These are phyloP conservation scores for Marasmius oreades DNA, from an alignment of 1,284 basidiomycete genomes.

Conservation along the genomic window DNA sequence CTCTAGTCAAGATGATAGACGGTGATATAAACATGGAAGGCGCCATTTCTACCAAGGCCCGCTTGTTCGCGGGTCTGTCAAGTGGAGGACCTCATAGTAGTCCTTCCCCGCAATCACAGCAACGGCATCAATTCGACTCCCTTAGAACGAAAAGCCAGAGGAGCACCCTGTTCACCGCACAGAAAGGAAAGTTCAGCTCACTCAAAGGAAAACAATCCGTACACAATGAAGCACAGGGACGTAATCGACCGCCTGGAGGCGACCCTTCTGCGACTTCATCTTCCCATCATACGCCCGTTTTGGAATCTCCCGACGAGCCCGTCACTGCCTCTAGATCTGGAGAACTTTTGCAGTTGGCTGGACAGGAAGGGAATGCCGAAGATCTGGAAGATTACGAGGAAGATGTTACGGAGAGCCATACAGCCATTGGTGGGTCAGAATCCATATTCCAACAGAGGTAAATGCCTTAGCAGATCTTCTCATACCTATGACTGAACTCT, in stretches of 20 bases:
- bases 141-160: conserved; percentile 22
- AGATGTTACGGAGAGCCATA: conserved; percentile 22
- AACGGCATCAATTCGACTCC: not conserved
- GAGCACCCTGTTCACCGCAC: conserved; percentile 43
- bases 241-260: conserved; percentile 1
- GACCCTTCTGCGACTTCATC: no score
- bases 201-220: conserved; percentile 37
- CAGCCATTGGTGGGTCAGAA: conserved; percentile 7
- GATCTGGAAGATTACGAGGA: conserved; percentile 57
- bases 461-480: not conserved
- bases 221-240: conserved; percentile 9
- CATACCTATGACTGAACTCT: conserved; percentile 5
- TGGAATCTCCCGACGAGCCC: not conserved
- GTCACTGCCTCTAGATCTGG: conserved; percentile 32
- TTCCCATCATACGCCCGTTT: no score
- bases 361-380: conserved; percentile 33
- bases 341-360: conserved; percentile 46
- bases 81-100: not conserved
- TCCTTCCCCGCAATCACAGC: not conserved
- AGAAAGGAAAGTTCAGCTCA: conserved; percentile 44
- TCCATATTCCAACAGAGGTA: conserved; percentile 20
- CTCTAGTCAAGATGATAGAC: conserved; percentile 49
- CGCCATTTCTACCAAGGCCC: conserved; percentile 46
- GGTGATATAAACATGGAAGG: conserved; percentile 31
- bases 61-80: conserved; percentile 17